A percentile compares a stretch with the other conserved stretches of the same genome.
These are phyloP conservation scores for Stromatinia cepivora DNA, from an alignment of 2,329 filamentous ascomycete genomes.

Conservation along the genomic window DNA sequence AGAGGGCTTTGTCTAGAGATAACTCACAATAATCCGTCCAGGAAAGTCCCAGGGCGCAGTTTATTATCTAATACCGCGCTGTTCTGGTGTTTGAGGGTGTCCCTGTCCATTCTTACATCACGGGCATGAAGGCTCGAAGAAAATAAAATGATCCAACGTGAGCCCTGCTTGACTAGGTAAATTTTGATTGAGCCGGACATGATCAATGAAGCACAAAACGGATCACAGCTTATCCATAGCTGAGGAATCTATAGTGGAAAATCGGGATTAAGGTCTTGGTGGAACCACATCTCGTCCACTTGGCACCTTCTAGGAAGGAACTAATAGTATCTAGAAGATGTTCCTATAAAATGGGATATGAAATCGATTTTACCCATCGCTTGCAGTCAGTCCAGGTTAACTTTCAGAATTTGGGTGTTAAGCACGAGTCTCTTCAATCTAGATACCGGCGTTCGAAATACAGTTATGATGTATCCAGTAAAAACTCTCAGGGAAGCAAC, in stretches of 20 bases:
- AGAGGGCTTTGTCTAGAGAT: too few species aligned
- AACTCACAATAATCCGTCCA: background rate
- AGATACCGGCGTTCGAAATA: background rate
- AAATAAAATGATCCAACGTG: too few species aligned
- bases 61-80: too few species aligned
- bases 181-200: background rate
- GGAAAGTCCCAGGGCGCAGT: background rate
- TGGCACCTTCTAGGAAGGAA: accelerated
- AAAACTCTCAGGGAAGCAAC: background rate
- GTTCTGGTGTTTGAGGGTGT: background rate
- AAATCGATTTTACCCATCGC: background rate
- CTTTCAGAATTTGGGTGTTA: background rate
- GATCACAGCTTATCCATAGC: background rate
- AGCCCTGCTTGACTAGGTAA: background rate
- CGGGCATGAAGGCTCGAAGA: background rate
- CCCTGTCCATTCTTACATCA: background rate
- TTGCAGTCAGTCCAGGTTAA: background rate
- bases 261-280: accelerated
- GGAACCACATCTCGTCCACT: background rate
- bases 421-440: background rate
- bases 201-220: background rate
- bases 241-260: accelerated
- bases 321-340: accelerated
- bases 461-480: background rate
- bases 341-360: background rate